Percentiles rank a stretch among this genome's conserved stretches.
Evolutionary conservation across 2,329 filamentous ascomycete genomes (phyloP).

Genomic region (Penicillium sp.): DNA sequence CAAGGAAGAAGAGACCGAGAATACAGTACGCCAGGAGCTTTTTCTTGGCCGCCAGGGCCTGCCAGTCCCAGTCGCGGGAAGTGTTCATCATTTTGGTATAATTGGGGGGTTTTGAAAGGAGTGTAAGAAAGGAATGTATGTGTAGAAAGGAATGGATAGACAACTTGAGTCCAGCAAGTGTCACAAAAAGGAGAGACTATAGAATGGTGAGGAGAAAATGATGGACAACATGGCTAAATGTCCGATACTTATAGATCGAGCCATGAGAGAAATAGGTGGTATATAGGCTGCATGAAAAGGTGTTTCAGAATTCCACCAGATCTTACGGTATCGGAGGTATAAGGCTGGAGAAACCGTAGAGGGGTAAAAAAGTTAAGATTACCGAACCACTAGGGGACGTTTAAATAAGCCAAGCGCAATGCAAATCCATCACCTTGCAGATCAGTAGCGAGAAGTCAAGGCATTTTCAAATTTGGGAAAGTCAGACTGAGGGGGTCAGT

Average conservation of each 20-base stretch:
- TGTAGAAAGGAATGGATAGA: constrained; percentile 7
- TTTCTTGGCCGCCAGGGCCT: not conserved
- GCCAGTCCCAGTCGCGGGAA: not conserved
- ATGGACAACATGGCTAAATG: not conserved
- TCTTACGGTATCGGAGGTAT: not conserved
- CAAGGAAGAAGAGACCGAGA: constrained; percentile 2
- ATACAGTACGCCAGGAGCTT: not conserved
- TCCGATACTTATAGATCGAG: not conserved
- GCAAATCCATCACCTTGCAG: not conserved
- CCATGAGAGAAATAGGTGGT: not conserved
- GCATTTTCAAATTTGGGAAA: not conserved
- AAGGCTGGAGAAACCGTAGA: not conserved
- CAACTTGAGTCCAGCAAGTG: constrained; percentile 12
- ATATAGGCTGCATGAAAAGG: not conserved
- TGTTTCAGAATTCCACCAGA: constrained; percentile 1
- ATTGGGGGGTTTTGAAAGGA: not conserved
- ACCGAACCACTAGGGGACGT: constrained; percentile 1
- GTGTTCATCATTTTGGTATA: not conserved
- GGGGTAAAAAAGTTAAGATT: not conserved
- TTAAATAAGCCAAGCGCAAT: constrained; percentile 2
- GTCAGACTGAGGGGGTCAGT: not conserved
- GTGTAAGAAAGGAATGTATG: constrained; percentile 3
- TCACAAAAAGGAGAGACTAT: constrained; percentile 4
- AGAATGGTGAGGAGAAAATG: not conserved
- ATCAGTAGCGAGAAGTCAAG: not conserved